Conservation (phyloP, 2,329 filamentous ascomycete genomes). For the Zasmidium angulare region DNA sequence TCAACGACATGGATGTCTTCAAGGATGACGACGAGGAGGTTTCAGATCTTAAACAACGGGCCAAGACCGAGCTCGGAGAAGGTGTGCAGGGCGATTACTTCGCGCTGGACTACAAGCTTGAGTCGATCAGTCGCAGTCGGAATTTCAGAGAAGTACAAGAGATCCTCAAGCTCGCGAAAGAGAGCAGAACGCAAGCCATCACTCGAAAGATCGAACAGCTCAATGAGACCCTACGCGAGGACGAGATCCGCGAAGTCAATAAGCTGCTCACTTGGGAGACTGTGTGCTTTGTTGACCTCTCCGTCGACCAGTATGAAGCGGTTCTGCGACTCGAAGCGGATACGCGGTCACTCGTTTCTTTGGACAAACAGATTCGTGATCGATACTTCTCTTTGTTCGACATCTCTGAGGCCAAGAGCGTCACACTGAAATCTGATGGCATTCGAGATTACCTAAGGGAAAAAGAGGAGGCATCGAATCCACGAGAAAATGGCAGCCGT, state of each 20-base stretch:
- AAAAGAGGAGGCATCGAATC: not conserved
- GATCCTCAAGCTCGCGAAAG: not conserved
- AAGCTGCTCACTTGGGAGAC: not conserved
- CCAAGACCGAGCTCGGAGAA: not conserved
- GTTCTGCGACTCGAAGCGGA: not conserved
- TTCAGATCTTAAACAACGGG: not conserved
- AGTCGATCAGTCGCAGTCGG: not conserved
- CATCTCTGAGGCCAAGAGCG: not conserved
- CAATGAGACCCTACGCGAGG: not conserved
- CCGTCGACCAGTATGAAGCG: not conserved
- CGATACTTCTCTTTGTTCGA: conserved; percentile 2
- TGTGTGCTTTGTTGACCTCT: not conserved
- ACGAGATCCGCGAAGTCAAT: not conserved
- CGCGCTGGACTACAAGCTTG: not conserved
- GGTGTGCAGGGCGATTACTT: conserved; percentile 2
- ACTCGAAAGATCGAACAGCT: not conserved
- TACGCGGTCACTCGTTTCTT: not conserved
- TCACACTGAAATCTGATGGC: not conserved
- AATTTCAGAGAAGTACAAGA: not conserved
- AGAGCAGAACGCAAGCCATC: not conserved
- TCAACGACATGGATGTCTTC: conserved; percentile 1
- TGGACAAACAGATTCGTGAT: conserved; percentile 1
- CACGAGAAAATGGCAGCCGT: not conserved
- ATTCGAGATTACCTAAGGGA: not conserved
- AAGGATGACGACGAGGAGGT: not conserved